These are phyloP conservation scores for Zygosaccharomyces bailii DNA, from an alignment of 805 yeast species.

Conservation along the genomic window DNA sequence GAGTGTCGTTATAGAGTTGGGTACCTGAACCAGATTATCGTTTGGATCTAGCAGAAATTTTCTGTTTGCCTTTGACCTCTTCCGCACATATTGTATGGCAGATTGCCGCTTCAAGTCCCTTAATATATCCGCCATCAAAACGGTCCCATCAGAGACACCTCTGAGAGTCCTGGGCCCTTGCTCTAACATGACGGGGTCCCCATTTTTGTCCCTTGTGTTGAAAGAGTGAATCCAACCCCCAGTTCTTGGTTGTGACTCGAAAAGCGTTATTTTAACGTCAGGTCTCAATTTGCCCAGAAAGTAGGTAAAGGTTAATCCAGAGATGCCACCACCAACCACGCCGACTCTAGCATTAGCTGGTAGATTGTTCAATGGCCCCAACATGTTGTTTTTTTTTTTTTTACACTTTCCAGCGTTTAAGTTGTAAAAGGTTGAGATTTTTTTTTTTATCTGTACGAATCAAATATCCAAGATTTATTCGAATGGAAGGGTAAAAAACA, in stretches of 20 bases:
- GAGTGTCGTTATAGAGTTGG: constrained; percentile 41
- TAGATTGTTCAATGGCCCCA: constrained; percentile 19
- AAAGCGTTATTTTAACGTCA: constrained; percentile 60
- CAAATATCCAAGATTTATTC: neutral
- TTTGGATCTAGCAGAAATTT: constrained; percentile 57
- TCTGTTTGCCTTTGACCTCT: constrained; percentile 60
- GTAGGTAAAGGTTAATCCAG: constrained; percentile 74
- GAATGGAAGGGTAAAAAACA: neutral
- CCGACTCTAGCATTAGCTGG: constrained; percentile 48
- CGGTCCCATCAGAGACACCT: constrained; percentile 76
- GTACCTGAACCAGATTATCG: constrained; percentile 51
- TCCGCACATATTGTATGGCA: constrained; percentile 56
- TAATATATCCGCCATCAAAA: constrained; percentile 61
- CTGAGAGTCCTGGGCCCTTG: constrained; percentile 90
- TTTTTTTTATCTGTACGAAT: neutral
- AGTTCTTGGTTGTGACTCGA: constrained; percentile 50
- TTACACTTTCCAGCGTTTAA: constrained; percentile 2
- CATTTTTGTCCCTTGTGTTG: constrained; percentile 33
- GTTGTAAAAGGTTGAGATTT: neutral
- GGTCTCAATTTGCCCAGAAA: constrained; percentile 72
- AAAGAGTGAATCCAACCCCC: constrained; percentile 82
- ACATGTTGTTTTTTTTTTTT: constrained; percentile 15
- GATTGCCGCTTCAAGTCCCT: constrained; percentile 43
- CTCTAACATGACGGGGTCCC: constrained; percentile 47
- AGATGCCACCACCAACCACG: constrained; percentile 83